Conservation (phyloP, 2,329 filamentous ascomycete species). For the Arthrobotrys conoides region DNA sequence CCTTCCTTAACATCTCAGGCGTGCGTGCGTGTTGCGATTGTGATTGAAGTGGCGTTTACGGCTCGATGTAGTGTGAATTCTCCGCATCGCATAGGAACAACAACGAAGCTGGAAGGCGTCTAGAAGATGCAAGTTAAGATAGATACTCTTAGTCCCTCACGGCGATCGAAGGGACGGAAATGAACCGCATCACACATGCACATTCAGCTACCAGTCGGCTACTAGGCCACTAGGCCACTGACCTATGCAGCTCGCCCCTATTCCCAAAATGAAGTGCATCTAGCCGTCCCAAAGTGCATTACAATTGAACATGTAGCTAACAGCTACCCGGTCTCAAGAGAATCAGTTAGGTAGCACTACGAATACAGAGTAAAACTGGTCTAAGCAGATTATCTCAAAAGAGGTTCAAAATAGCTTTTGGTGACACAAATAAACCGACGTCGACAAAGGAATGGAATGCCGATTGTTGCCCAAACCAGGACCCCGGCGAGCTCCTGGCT, state of each 20-base stretch:
- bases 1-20: conserved; percentile 32
- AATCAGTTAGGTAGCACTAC: too few species aligned
- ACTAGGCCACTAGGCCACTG: too few species aligned
- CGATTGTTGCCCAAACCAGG: conserved; percentile 6
- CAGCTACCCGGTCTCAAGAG: too few species aligned
- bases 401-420: conserved; percentile 15
- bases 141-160: background rate
- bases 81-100: background rate
- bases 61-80: background rate
- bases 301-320: background rate
- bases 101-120: conserved; percentile 1
- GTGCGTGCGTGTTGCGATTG: background rate
- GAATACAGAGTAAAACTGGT: background rate
- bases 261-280: background rate
- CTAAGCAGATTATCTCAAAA: background rate
- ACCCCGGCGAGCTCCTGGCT: background rate
- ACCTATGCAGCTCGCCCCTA: background rate
- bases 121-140: background rate
- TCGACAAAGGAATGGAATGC: background rate
- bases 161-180: background rate
- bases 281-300: background rate
- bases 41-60: conserved; percentile 3
- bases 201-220: background rate
- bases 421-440: conserved; percentile 3
- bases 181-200: background rate